Evolutionary conservation across 805 yeast genomes (phyloP).

Genomic region (Schwanniomyces polymorphus): DNA sequence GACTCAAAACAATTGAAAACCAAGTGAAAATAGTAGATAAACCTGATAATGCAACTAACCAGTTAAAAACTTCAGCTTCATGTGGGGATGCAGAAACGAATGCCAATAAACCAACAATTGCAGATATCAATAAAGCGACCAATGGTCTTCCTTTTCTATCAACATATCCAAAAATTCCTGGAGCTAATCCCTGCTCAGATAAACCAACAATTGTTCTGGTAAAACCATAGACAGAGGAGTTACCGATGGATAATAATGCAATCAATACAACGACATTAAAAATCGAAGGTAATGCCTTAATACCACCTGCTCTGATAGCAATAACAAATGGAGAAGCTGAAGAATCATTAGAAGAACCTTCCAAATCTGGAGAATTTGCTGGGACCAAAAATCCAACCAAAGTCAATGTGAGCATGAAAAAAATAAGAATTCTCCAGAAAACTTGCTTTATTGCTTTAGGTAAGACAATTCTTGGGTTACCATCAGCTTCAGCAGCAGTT

Average conservation of each 20-base stretch:
- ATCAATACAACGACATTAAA: conserved; percentile 43
- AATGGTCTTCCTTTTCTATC: conserved; percentile 43
- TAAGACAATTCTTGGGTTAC: conserved; percentile 36
- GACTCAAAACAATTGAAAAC: conserved; percentile 35
- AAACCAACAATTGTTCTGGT: conserved; percentile 41
- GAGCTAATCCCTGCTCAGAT: conserved; percentile 43
- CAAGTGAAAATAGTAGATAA: conserved; percentile 36
- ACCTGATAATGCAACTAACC: conserved; percentile 37
- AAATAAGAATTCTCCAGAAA: conserved; percentile 40
- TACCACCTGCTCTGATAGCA: conserved; percentile 42
- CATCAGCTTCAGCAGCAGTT: conserved; percentile 38
- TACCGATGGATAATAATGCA: conserved; percentile 42
- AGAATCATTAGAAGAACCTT: conserved; percentile 24
- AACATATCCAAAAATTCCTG: conserved; percentile 31
- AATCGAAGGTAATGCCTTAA: conserved; percentile 41
- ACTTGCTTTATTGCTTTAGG: conserved; percentile 45
- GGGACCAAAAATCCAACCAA: conserved; percentile 42
- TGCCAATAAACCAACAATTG: conserved; percentile 36
- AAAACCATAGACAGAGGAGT: conserved; percentile 44
- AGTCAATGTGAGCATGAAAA: conserved; percentile 41
- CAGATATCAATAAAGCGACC: conserved; percentile 32
- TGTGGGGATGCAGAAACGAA: conserved; percentile 42
- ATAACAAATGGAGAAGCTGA: conserved; percentile 44
- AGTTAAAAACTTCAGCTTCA: conserved; percentile 33
- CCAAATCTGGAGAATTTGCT: conserved; percentile 23